Conservation (phyloP, 352 stramenopile genomes). For the Phytophthora cajani region DNA sequence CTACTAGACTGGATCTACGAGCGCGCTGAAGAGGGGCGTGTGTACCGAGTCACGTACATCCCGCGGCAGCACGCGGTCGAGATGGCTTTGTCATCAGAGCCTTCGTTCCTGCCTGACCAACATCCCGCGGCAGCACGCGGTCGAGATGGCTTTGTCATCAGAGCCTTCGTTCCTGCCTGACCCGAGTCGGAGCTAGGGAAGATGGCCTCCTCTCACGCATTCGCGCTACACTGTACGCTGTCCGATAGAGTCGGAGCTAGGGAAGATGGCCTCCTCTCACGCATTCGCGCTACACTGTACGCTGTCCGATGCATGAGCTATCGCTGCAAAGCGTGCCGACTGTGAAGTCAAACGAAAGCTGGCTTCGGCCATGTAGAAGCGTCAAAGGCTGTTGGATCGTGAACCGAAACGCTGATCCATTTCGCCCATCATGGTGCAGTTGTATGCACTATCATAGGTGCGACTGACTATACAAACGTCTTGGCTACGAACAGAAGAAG, state of each 20-base stretch:
- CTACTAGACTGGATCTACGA: conserved; percentile 72
- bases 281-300: not conserved
- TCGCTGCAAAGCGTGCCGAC: conserved; percentile 17
- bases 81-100: conserved; percentile 33
- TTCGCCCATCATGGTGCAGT: conserved; percentile 21
- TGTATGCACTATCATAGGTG: conserved; percentile 18
- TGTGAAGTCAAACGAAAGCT: conserved; percentile 21
- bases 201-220: not conserved
- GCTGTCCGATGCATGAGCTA: conserved; percentile 21
- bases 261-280: not conserved
- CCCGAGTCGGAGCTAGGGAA: not conserved
- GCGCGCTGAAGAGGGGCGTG: conserved; percentile 40
- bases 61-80: conserved; percentile 58
- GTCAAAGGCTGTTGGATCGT: conserved; percentile 28
- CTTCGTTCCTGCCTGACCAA: conserved; percentile 49
- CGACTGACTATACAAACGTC: conserved; percentile 3
- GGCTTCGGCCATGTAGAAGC: conserved; percentile 28
- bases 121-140: conserved; percentile 47
- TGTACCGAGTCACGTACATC: conserved; percentile 60
- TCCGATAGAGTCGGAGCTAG: not conserved
- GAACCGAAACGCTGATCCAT: conserved; percentile 28
- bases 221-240: too few relatives aligned
- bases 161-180: conserved; percentile 45
- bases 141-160: conserved; percentile 47
- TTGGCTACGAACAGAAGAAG: not conserved